Conservation (phyloP, 2,329 filamentous ascomycete species). For the Byssothecium circinans region DNA sequence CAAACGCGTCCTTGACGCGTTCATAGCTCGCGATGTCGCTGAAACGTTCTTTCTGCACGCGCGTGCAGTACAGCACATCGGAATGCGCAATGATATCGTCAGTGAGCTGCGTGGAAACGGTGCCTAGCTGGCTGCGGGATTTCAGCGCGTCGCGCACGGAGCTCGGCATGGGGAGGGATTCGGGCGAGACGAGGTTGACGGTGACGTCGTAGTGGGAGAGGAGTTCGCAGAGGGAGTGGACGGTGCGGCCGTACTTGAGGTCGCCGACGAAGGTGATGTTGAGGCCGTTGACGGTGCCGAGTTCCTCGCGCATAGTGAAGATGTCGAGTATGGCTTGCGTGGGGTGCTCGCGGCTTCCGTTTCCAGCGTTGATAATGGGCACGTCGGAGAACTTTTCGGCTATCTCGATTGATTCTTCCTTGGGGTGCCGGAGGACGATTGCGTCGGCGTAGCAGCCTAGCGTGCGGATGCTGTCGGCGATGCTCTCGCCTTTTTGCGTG, state of each 20-base stretch:
- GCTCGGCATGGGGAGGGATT: conserved; percentile 73
- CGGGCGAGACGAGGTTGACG: conserved; percentile 87
- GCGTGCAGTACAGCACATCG: conserved; percentile 95
- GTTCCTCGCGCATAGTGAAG: conserved; percentile 96
- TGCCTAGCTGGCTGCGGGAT: conserved; percentile 72
- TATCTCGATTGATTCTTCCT: conserved; percentile 75
- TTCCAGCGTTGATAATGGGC: conserved; percentile 95
- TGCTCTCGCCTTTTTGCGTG: conserved; percentile 88
- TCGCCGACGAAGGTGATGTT: conserved; percentile 97
- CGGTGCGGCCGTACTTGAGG: conserved; percentile 87
- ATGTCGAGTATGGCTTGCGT: conserved; percentile 97
- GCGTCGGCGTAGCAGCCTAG: conserved; percentile 93
- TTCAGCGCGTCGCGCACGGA: conserved; percentile 73
- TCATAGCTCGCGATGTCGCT: conserved; percentile 79
- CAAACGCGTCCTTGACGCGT: conserved; percentile 80
- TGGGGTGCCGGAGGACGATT: conserved; percentile 91
- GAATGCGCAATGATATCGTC: conserved; percentile 82
- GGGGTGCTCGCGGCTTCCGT: conserved; percentile 93
- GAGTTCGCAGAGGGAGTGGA: conserved; percentile 92
- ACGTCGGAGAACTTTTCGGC: conserved; percentile 87
- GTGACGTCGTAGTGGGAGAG: conserved; percentile 94
- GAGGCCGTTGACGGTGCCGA: conserved; percentile 91
- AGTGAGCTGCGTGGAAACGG: conserved; percentile 77
- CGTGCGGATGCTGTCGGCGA: conserved; percentile 92
- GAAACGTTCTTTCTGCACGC: conserved; percentile 96